Conservation (phyloP, 139 green algal species). For the Raphidocelis subcapitata region DNA sequence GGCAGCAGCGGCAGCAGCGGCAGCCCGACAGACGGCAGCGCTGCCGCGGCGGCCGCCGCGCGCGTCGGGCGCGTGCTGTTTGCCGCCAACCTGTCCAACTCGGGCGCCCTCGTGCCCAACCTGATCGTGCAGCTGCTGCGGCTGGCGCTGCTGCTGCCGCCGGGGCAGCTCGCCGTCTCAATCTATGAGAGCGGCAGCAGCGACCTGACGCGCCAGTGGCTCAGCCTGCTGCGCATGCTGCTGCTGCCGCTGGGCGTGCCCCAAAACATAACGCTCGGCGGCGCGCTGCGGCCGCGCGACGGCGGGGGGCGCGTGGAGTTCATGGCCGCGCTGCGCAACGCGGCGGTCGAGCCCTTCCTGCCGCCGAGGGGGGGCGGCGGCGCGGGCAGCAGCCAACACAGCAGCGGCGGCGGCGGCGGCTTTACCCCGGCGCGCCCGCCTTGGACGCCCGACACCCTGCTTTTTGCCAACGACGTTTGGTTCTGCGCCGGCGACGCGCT, state of each 20-base stretch:
- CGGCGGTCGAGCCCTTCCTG: conserved; percentile 15
- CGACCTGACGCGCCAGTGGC: conserved; percentile 33
- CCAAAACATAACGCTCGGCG: conserved; percentile 31
- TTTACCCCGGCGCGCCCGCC: no score
- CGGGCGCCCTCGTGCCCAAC: conserved; percentile 41
- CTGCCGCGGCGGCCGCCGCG: no score
- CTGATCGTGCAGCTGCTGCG: conserved; percentile 37
- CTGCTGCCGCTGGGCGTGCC: conserved; percentile 30
- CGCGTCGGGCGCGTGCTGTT: conserved; percentile 20
- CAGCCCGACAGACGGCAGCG: no score
- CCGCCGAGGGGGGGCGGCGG: background rate
- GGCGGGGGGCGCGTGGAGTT: conserved; percentile 42
- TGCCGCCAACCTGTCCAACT: conserved; percentile 56
- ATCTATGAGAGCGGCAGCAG: conserved; percentile 57
- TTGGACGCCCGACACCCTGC: conserved; percentile 27
- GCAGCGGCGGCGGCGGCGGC: background rate
- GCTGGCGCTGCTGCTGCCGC: conserved; percentile 8
- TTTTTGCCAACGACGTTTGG: conserved; percentile 71
- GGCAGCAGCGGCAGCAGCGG: no score
- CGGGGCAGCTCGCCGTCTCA: conserved; percentile 34
- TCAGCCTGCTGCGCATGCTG: conserved; percentile 40
- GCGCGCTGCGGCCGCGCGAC: background rate
- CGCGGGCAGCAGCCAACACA: background rate
- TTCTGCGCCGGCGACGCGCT: conserved; percentile 50
- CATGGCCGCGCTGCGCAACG: conserved; percentile 48